Percentiles rank a stretch among this genome's conserved stretches.
These are phyloP conservation scores for Ochetophila trinervis DNA, from an alignment of 306 rosid species.

Conservation along the genomic window DNA sequence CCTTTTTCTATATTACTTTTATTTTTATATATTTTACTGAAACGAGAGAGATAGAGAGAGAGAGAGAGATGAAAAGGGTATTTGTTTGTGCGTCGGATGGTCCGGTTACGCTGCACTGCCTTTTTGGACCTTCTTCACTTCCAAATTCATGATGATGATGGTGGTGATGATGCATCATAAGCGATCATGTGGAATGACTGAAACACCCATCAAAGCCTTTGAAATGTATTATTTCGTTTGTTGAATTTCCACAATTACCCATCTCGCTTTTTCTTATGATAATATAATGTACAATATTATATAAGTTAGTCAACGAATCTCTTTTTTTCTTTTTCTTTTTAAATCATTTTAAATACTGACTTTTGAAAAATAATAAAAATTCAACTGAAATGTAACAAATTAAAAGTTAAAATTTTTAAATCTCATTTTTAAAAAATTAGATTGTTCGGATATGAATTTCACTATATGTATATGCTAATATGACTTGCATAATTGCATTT, in stretches of 20 bases:
- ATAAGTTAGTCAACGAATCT: no score
- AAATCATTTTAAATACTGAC: no score
- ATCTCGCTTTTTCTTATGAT: background rate
- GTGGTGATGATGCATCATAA: conserved; percentile 19
- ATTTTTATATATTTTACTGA: conserved; percentile 28
- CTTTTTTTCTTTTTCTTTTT: no score
- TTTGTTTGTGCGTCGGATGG: conserved; percentile 52
- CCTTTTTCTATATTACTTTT: conserved; percentile 10
- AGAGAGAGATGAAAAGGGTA: conserved; percentile 28
- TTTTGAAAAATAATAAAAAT: no score
- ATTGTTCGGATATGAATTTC: no score
- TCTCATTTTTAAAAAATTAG: no score
- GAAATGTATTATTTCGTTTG: no score
- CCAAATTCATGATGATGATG: conserved; percentile 48
- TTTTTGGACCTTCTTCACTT: conserved; percentile 62
- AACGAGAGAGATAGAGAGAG: conserved; percentile 23
- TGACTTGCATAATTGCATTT: no score
- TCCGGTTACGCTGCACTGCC: conserved; percentile 59
- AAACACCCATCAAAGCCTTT: conserved; percentile 24
- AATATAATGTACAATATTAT: background rate
- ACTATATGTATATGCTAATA: no score
- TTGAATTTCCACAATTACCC: conserved; percentile 39
- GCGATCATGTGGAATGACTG: conserved; percentile 7
- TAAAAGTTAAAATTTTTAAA: no score
- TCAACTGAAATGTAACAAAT: no score